Conservation (phyloP, 2,329 filamentous ascomycete species). For the Lachnellula willkommii region DNA sequence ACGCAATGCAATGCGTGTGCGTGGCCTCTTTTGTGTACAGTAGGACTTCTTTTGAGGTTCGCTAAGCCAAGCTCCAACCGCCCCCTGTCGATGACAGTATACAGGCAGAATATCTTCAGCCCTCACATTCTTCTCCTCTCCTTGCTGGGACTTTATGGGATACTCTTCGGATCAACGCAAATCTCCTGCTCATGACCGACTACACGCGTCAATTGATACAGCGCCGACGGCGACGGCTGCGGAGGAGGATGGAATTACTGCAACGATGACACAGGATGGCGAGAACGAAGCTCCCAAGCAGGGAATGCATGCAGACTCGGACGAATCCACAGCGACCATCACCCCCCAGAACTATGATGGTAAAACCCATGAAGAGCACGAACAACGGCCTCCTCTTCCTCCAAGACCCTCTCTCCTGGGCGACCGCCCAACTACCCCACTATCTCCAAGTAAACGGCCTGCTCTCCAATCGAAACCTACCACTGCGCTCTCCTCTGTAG, state of each 20-base stretch:
- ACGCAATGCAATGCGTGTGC: constrained; percentile 15
- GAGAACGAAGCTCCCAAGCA: constrained; percentile 14
- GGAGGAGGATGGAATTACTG: constrained; percentile 19
- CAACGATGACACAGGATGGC: constrained; percentile 21
- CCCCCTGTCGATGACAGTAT: background rate
- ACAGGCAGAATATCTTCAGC: too few relatives aligned
- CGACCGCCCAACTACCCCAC: constrained; percentile 15
- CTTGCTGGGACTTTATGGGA: constrained; percentile 20
- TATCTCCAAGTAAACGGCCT: constrained; percentile 30
- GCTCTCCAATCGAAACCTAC: constrained; percentile 61
- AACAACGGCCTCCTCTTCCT: constrained; percentile 40
- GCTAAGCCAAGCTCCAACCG: constrained; percentile 1
- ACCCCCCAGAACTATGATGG: constrained; percentile 1
- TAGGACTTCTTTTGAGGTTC: constrained; percentile 8
- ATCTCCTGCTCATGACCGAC: constrained; percentile 14
- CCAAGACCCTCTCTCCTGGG: constrained; percentile 37
- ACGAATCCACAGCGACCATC: background rate
- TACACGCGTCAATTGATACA: constrained; percentile 12
- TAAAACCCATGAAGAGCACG: constrained; percentile 27
- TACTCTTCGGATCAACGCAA: constrained; percentile 6
- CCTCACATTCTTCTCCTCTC: background rate
- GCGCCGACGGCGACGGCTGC: constrained; percentile 15
- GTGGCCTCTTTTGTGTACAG: constrained; percentile 17
- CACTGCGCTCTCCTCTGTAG: constrained; percentile 76
- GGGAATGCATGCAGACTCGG: background rate